phyloP scores from a whole-genome alignment of 495 filamentous ascomycete genomes.

The Lepidopterella palustris region DNA sequence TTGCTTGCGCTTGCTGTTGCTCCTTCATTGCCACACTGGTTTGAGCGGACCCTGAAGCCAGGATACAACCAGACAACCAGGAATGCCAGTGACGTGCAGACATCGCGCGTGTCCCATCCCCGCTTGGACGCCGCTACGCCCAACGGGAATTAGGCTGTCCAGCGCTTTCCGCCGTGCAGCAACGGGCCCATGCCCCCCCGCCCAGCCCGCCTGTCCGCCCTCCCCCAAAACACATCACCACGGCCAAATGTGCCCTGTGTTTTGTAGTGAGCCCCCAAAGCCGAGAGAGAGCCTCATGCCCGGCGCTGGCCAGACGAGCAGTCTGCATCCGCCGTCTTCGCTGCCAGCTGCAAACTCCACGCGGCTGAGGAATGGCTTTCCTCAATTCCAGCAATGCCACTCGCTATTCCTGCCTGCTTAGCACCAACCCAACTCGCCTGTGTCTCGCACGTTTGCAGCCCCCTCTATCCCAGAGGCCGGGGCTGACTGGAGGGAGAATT shows the following conservation, averaged over 20 bases:
- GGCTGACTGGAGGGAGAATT: conserved; percentile 11
- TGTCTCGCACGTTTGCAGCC: conserved; percentile 25
- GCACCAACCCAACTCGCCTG: conserved; percentile 3
- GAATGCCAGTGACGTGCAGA: background rate
- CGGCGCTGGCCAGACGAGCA: background rate
- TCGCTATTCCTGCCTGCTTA: too few relatives aligned
- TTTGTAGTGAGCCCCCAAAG: too few relatives aligned
- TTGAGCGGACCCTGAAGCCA: background rate
- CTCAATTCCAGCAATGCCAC: background rate
- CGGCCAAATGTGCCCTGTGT: background rate
- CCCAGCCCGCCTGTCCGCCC: too few relatives aligned
- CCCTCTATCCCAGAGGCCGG: conserved; percentile 9
- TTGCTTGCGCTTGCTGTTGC: background rate
- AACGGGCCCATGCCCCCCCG: too few relatives aligned
- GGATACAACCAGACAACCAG: background rate
- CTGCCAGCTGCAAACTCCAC: conserved; percentile 7
- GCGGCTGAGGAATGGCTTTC: conserved; percentile 18
- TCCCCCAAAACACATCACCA: background rate
- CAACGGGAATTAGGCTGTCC: background rate
- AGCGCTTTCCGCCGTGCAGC: background rate
- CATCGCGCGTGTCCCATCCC: background rate
- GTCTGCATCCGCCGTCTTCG: too few relatives aligned
- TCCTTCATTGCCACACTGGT: too few relatives aligned
- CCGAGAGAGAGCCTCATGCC: background rate
- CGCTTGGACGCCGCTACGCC: background rate